Evolutionary conservation across 1,139 yeast species (phyloP), one percentile per base, ranked within the genome.

Genomic region (Geotrichum aggregatum): DNA sequence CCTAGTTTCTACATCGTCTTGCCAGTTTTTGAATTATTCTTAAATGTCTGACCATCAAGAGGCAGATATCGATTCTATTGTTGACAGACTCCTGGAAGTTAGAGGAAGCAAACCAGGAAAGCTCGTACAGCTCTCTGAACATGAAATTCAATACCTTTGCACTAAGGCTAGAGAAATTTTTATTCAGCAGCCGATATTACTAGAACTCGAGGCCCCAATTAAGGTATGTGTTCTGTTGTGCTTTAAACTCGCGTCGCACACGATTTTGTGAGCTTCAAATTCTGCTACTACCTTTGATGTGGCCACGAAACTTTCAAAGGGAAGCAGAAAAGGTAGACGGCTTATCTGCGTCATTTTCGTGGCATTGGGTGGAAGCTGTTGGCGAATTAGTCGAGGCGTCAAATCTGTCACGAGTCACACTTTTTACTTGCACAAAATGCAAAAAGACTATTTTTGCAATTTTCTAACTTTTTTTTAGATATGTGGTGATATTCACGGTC

Each of bases 101-200:
- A 83, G 98, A 73, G 98, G 98, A 59, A 87, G 96, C 58, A 84
- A 97, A 71, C 98, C 98, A 22, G 98, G 98, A 46, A 91, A 88
- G 71, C 97, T 89, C 70, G 98, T 92, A 48, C 88, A 89, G 58
- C 78, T 92, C 58, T 87, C 86, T 62, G 98, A 92, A 71, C 88
- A 82, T 69, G 98, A 92, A 74, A 92, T 92, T 70, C 84, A 96
- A 65, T 92, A 81, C 73, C 83, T 92, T 59, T 92, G 98, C 76
- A 91, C 97, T 59, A 91, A 89, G 72, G 98, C 98, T 34, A 82
- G 98, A 72, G 97, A 94, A 70, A 92, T 92, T 65, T 91, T 92
- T 72, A 92, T 92, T 69, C 96, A 88, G 71, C 98, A 92, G 73
- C 98, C 98, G 51, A 92, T 92, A 61, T 76, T 92, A 63, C 77